Base-by-base conservation (phyloP, 352 stramenopile species). In the Pelagophyceae sp. region DNA sequence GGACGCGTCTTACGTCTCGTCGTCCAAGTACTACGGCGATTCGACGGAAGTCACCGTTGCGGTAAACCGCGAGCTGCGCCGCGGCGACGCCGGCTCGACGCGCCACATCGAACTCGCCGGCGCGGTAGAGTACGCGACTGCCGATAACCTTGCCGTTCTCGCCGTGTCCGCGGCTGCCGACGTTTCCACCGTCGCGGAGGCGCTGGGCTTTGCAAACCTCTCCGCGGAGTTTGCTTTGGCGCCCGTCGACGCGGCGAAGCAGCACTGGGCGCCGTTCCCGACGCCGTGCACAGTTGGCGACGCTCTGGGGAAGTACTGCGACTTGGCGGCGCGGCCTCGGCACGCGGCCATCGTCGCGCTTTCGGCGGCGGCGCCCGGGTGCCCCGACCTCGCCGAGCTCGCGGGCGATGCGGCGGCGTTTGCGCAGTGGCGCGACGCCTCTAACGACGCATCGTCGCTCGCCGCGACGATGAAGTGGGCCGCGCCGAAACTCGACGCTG, bases 271-370 rank as follows among this genome's bases (percentile, higher is more conserved):
- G 37, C 89, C 90, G 6, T 98, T 98, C 85, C 96, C 95, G 27
- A 96, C 93, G 51, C 96, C 96, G 0, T 96, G 94, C 75, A 96
- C 92, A 25, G 83, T 98, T 27, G 84, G 89, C 2, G 89, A 94
- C 65, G 94, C 96, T 71, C 86, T 99, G 6, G 90, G 87, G 27
- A 83, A 87, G 23, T 99, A 98, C 83, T 84, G 96, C 74, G 93
- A 97, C 79, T 89, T 99, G 74, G 96, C 95, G 80, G 91, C 88
- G 33, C 85, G 91, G 32, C 94, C 94, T n/a, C 85, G 89, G 40
- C 92, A 93, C 75, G 85, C 81, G 0, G 83, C 90, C 25, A 77
- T 97, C 33, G 90, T 91, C 78, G 85, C 93, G 69, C 83, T 97
- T 17, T 87, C 90, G 75, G 80, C 79, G 0, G 83, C 92, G 38